A percentile compares a stretch with the other conserved stretches of the same genome.
Evolutionary conservation across 1,139 yeast species (phyloP).

Genomic region (Yamadazyma blattariae): DNA sequence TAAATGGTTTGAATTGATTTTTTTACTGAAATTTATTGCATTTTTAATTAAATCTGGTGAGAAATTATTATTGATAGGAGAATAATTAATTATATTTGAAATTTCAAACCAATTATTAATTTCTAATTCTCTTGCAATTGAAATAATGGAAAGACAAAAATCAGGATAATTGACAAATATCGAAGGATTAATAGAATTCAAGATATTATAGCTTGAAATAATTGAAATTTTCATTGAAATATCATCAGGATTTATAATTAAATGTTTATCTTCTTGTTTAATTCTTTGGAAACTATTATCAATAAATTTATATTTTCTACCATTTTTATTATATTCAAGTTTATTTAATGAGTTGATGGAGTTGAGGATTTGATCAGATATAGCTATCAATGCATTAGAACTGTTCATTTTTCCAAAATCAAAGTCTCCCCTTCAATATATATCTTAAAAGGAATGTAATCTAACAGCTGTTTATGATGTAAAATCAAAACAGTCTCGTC

Average conservation of each 20-base stretch:
- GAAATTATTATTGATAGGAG: constrained; percentile 14
- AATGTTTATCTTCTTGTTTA: constrained; percentile 50
- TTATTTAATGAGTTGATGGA: constrained; percentile 30
- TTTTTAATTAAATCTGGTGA: constrained; percentile 9
- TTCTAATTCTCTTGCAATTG: constrained; percentile 51
- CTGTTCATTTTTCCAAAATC: constrained; percentile 10
- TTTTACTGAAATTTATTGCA: constrained; percentile 13
- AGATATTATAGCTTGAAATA: constrained; percentile 43
- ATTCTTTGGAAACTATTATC: constrained; percentile 49
- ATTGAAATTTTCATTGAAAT: constrained; percentile 34
- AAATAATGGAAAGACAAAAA: constrained; percentile 48
- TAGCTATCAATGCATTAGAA: constrained; percentile 25
- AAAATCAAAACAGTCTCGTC: too few relatives aligned
- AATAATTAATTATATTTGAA: constrained; percentile 39
- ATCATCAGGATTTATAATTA: constrained; percentile 41
- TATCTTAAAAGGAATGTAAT: too few relatives aligned
- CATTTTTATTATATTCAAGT: constrained; percentile 47
- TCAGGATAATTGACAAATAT: constrained; percentile 36
- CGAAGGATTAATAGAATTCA: constrained; percentile 31
- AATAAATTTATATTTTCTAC: constrained; percentile 50
- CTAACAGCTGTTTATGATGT: too few relatives aligned
- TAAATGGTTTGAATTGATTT: constrained; percentile 31
- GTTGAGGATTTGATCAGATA: constrained; percentile 25
- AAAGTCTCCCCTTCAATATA: background rate
- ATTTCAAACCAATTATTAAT: constrained; percentile 48